A percentile compares a stretch with the other conserved stretches of the same genome.
Evolutionary conservation across 2,329 filamentous ascomycete genomes (phyloP).

Genomic region (Cladophialophora carrionii): DNA sequence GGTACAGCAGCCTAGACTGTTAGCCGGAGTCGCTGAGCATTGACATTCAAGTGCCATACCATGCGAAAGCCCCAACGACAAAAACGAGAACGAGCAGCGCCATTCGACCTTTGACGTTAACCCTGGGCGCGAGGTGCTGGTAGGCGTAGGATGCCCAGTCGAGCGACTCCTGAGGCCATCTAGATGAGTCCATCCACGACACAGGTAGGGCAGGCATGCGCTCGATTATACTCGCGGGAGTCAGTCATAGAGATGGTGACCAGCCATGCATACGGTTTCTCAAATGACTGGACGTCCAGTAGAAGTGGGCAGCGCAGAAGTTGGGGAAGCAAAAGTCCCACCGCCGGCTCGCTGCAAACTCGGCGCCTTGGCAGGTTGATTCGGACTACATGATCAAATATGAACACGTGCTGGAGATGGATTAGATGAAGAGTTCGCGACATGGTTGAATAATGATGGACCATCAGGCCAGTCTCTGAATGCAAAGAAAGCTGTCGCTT

Average conservation of each 20-base stretch:
- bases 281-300: constrained; percentile 3
- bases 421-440: neutral
- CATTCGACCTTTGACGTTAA: constrained; percentile 55
- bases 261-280: constrained; percentile 8
- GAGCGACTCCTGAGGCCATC: constrained; percentile 52
- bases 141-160: constrained; percentile 53
- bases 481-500: neutral
- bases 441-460: neutral
- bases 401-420: neutral
- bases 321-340: constrained; percentile 3
- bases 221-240: constrained; percentile 14
- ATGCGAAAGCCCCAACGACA: constrained; percentile 55
- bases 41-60: constrained; percentile 43
- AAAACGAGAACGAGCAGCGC: constrained; percentile 53
- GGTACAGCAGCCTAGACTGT: constrained; percentile 71
- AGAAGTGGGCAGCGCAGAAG: constrained; percentile 7
- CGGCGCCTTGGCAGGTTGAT: neutral
- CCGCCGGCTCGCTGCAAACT: neutral
- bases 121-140: constrained; percentile 50
- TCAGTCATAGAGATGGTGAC: constrained; percentile 5
- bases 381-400: neutral
- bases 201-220: constrained; percentile 37
- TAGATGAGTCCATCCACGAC: constrained; percentile 43
- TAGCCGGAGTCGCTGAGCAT: neutral
- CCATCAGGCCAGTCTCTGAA: neutral